Evolutionary conservation across 75 land plant species (phyloP), one percentile per base, ranked within the genome.

Genomic region (Cryptomeria japonica): DNA sequence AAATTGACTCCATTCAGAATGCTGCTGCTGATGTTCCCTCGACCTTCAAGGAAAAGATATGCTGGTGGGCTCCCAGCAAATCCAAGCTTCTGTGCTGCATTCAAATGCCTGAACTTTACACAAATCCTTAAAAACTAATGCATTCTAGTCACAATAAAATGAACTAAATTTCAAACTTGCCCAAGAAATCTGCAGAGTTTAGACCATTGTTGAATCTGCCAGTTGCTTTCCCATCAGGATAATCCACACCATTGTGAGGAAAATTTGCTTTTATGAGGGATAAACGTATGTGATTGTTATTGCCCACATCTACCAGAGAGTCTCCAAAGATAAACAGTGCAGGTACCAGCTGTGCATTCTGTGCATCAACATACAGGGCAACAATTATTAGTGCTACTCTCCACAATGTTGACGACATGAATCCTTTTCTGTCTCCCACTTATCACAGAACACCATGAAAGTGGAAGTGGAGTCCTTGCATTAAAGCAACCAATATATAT

Each of bases 141-240:
- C 55, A 14, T 75, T 34, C 2, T n/a, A 75, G 13, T 75, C 55
- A 51, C 15, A 51, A 51, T 0, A 51, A 0, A 12, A 51, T 0
- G 3, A 0, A 15, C 55, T 51, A 14, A 51, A 51, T 31, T 82
- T 41, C 0, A 15, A 41, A 82, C 86, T 56, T 85, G 68, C 96
- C 90, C 7, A 95, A 8, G 78, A 95, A 90, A 90, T 95, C 96
- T n/a, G 92, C 96, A 75, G 92, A 84, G 83, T 93, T 95, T 46
- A 76, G 92, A 75, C 96, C 96, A 68, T 95, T 95, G 87, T 87
- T 80, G 87, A 93, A 95, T 86, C 95, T 89, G 25, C 95, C 96
- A n/a, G 95, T 95, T 15, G 95, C 80, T 78, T 84, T 89, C 16
- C 85, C 36, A 19, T 86, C 89, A 1, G 93, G 90, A 80, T 80